Percentiles rank a stretch among this genome's conserved stretches.
Evolutionary conservation across 2,329 filamentous ascomycete genomes (phyloP).

Genomic region (Aspergillus neotritici): DNA sequence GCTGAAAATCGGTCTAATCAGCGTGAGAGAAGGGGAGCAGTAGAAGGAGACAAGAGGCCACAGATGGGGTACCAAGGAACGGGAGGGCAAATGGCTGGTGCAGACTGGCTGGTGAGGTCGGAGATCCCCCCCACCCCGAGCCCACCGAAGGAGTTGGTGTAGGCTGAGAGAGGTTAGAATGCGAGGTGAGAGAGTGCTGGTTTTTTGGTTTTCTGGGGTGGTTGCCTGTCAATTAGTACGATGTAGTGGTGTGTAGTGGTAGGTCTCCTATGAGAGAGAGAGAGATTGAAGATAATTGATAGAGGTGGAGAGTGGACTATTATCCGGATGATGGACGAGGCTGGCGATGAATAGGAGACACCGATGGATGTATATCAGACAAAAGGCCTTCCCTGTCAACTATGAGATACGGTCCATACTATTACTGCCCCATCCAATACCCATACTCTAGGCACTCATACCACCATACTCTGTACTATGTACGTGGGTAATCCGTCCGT

Average conservation of each 20-base stretch:
- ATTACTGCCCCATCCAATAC: no score
- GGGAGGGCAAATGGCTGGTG: constrained; percentile 18
- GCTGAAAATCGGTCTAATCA: no score
- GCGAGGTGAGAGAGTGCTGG: constrained; percentile 2
- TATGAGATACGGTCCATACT: no score
- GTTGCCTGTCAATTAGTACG: no score
- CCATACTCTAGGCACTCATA: no score
- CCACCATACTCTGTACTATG: no score
- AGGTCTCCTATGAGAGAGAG: background rate
- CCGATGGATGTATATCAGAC: background rate
- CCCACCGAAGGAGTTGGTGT: constrained; percentile 15
- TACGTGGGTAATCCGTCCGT: no score
- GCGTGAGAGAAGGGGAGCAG: no score
- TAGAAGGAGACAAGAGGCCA: no score
- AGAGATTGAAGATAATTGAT: constrained; percentile 4
- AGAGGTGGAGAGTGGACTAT: no score
- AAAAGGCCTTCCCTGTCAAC: no score
- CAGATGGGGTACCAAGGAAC: no score
- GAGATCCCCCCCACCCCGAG: constrained; percentile 22
- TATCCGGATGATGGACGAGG: background rate
- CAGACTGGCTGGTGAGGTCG: constrained; percentile 18
- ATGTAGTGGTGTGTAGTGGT: background rate
- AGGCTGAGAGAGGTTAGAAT: constrained; percentile 7
- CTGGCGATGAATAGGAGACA: background rate
- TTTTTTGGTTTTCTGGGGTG: background rate